A percentile compares a stretch with the other conserved stretches of the same genome.
Conservation (phyloP, 192 early-diverging fungal species). For the Gigaspora rosea region DNA sequence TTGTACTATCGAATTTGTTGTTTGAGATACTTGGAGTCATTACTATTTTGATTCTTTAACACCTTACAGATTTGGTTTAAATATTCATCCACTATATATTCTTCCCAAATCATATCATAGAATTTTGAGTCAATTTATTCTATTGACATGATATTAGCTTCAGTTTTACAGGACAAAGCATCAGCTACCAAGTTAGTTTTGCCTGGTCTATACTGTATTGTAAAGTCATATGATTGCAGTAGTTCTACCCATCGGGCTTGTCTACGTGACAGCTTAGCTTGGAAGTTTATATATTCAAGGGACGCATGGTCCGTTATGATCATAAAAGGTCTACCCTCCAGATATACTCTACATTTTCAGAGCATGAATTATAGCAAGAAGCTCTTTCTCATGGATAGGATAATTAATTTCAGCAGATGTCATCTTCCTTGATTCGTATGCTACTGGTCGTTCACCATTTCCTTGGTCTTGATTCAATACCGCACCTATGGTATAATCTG, state of each 20-base stretch:
- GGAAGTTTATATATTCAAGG: constrained; percentile 29
- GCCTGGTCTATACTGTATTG: background rate
- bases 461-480: constrained; percentile 30
- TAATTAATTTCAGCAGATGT: too few relatives aligned
- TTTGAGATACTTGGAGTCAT: too few relatives aligned
- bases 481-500: constrained; percentile 34
- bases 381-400: constrained; percentile 35
- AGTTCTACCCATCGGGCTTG: constrained; percentile 26
- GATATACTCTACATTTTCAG: constrained; percentile 23
- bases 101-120: too few relatives aligned
- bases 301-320: constrained; percentile 39
- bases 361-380: constrained; percentile 23
- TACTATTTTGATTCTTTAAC: too few relatives aligned
- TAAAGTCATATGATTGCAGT: constrained; percentile 9
- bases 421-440: constrained; percentile 38
- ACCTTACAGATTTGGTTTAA: too few relatives aligned
- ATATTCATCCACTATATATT: too few relatives aligned
- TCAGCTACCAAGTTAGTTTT: constrained; percentile 11
- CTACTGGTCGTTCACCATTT: constrained; percentile 24
- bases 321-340: constrained; percentile 20
- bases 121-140: background rate
- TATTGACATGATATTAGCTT: background rate
- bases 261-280: constrained; percentile 25
- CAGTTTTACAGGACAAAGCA: background rate
- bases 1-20: too few relatives aligned